Conservation (phyloP, 1,284 basidiomycete genomes). For the Cryptococcus sp. region DNA sequence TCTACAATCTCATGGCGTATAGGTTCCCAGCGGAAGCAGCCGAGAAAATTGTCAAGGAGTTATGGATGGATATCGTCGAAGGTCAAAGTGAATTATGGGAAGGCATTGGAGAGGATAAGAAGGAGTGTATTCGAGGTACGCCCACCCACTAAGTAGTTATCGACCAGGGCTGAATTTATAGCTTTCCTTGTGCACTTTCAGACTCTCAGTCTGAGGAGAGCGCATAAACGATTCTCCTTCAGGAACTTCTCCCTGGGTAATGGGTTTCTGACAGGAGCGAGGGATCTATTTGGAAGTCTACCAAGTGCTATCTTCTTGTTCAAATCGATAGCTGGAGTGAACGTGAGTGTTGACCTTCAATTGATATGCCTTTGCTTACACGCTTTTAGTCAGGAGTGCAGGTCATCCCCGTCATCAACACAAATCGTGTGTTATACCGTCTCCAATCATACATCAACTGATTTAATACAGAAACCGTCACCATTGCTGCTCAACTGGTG, state of each 20-base stretch:
- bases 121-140: constrained; percentile 58
- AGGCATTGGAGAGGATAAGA: constrained; percentile 85
- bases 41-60: constrained; percentile 73
- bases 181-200: constrained; percentile 89
- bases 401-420: constrained; percentile 82
- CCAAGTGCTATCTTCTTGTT: constrained; percentile 95
- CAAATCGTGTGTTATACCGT: constrained; percentile 60
- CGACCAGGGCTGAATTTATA: constrained; percentile 37
- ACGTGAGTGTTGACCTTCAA: constrained; percentile 19
- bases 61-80: constrained; percentile 91
- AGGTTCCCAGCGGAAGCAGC: constrained; percentile 65
- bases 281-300: constrained; percentile 79
- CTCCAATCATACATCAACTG: too few species aligned
- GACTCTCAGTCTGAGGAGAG: constrained; percentile 74
- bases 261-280: constrained; percentile 80
- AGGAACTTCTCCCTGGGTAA: constrained; percentile 69
- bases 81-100: constrained; percentile 78
- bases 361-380: neutral
- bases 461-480: constrained; percentile 60
- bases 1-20: constrained; percentile 71
- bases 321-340: constrained; percentile 74
- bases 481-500: constrained; percentile 88
- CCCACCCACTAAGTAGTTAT: neutral
- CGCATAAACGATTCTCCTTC: constrained; percentile 89
- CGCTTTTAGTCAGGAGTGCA: constrained; percentile 41